Base-by-base conservation (phyloP, 768 basidiomycete genomes). In the Royoungia palumana region DNA sequence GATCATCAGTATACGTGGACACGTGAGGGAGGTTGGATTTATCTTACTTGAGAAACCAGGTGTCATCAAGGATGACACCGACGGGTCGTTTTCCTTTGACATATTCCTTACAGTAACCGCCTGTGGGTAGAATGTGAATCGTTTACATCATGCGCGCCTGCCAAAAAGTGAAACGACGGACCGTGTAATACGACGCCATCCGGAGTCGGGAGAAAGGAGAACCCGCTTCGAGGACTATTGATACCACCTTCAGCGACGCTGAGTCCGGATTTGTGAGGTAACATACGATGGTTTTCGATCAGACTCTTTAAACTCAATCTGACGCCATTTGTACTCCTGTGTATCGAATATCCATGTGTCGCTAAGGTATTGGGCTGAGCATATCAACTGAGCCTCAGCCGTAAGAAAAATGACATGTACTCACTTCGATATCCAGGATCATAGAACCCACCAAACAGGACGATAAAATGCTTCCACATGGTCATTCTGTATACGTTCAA, bases 61-160 rank as follows among this genome's bases (percentile, higher is more conserved):
- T 90, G 60, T 96, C 92, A 16, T 92, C 89, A 6, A 94, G 74
- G 71, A 89, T 91, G n/a, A 92, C 73, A 1, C 93, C 93, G 12
- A 90, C 71, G 0, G 88, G 84, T 1, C 88, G 81, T 60, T 91
- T 90, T 3, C 91, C 90, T 61, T 94, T 93, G 19, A 69, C 60
- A 57, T 94, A 94, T 67, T 91, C 87, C 64, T 96, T 94, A 62
- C 86, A 90, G 63, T 95, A 95, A 0, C 94, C 94, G 11, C 90
- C 87, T 89, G 43, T 16, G 17, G 11, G 10, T 13, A 12, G 32
- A 5, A 25, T n/a, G 7, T 35, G 1, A 13, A 8, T 32, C 5
- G 6, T 14, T 46, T 1, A 16, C 6, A n/a, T 36, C 8, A 12
- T 17, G 16, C 16, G 13, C n/a, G 6, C n/a, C 35, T 6, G 7